Percentiles rank a stretch among this genome's conserved stretches.
Evolutionary conservation across 495 filamentous ascomycete genomes (phyloP).

Genomic region (Annulohypoxylon maeteangense): DNA sequence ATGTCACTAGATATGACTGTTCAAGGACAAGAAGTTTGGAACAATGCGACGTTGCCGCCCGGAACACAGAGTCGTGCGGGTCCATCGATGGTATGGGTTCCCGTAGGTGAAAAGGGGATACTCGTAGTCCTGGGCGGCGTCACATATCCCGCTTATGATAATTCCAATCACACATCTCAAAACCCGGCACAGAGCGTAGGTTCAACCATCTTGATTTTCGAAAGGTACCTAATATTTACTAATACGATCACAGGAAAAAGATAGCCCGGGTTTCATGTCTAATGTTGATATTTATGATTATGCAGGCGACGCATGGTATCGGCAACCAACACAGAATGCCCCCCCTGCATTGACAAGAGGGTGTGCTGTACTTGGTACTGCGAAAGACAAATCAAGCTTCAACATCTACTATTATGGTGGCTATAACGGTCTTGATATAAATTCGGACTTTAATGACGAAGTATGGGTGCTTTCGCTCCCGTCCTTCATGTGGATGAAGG

Average conservation of each 20-base stretch:
- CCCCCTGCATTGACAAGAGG: conserved; percentile 68
- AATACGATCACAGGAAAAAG: conserved; percentile 47
- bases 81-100: conserved; percentile 76
- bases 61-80: conserved; percentile 65
- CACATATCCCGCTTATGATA: conserved; percentile 58
- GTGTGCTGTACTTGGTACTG: conserved; percentile 72
- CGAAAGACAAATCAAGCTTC: conserved; percentile 68
- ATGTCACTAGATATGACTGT: conserved; percentile 69
- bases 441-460: conserved; percentile 64
- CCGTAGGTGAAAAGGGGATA: conserved; percentile 69
- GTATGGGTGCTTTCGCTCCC: conserved; percentile 81
- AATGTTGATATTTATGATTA: conserved; percentile 78
- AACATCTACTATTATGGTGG: conserved; percentile 85
- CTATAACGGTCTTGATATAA: conserved; percentile 61
- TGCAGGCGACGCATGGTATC: conserved; percentile 65
- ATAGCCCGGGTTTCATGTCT: conserved; percentile 69
- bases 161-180: conserved; percentile 34
- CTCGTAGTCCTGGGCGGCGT: conserved; percentile 77
- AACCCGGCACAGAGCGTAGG: conserved; percentile 60
- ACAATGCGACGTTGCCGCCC: conserved; percentile 64
- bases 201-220: not conserved
- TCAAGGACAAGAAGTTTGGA: conserved; percentile 63
- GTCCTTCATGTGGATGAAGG: conserved; percentile 78
- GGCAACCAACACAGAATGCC: conserved; percentile 68
- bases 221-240: conserved; percentile 9